Evolutionary conservation across 805 yeast species (phyloP).

Genomic region (Diddensiella caesifluorescens): DNA sequence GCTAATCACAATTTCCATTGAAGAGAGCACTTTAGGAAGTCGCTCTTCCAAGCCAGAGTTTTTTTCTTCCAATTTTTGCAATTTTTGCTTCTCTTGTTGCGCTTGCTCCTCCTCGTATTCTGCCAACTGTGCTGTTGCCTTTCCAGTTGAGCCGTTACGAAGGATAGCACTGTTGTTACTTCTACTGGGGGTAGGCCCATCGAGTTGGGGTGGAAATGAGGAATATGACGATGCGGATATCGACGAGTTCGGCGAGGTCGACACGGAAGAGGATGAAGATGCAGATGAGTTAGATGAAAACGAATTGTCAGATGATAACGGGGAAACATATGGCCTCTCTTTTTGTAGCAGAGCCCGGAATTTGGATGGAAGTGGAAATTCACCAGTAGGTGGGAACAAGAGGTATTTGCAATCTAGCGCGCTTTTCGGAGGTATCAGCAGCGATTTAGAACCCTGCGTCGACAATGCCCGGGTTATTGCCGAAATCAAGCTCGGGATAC

Average conservation of each 20-base stretch:
- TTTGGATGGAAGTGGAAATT: slow-evolving; percentile 1
- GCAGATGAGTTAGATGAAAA: slow-evolving; percentile 1
- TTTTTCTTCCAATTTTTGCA: no score
- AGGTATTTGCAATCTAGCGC: slow-evolving; percentile 8
- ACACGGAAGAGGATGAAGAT: slow-evolving; percentile 8
- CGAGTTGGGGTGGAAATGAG: no score
- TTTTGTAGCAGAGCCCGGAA: neutral
- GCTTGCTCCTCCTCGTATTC: no score
- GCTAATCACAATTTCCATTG: slow-evolving; percentile 22
- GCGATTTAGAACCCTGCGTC: neutral
- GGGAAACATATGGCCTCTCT: neutral
- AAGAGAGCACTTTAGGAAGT: no score
- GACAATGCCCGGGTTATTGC: neutral
- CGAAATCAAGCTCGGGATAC: slow-evolving; percentile 10
- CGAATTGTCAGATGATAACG: neutral
- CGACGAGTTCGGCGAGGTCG: no score
- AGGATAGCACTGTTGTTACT: no score
- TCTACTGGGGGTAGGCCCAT: no score
- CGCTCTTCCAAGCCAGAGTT: no score
- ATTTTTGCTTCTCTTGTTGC: no score
- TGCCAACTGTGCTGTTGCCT: no score
- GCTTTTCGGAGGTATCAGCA: slow-evolving; percentile 5
- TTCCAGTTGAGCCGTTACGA: no score
- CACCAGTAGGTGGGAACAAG: slow-evolving; percentile 10
- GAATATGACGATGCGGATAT: no score